phyloP scores from a whole-genome alignment of 768 basidiomycete species.

The Trametes cubensis region DNA sequence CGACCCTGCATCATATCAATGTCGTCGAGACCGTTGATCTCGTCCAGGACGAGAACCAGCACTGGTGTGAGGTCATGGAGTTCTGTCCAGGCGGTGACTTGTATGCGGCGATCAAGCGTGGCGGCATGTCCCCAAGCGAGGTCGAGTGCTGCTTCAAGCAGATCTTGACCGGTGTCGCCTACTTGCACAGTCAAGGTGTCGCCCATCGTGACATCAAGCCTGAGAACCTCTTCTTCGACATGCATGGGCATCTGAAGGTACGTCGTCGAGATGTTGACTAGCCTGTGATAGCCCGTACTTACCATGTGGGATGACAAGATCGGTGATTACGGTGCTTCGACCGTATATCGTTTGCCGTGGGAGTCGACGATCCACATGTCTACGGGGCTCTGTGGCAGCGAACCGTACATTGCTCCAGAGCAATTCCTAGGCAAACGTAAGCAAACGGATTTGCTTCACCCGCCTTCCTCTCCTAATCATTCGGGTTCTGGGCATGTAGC shows the following conservation, averaged over 20 bases:
- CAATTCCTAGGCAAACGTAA: slow-evolving; percentile 96
- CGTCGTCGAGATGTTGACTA: slow-evolving; percentile 33
- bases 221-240: slow-evolving; percentile 95
- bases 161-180: slow-evolving; percentile 83
- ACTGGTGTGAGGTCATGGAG: slow-evolving; percentile 99
- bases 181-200: slow-evolving; percentile 95
- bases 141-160: slow-evolving; percentile 99
- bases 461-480: slow-evolving; percentile 42
- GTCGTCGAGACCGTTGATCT: slow-evolving; percentile 99
- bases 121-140: slow-evolving; percentile 86
- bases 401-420: slow-evolving; percentile 99
- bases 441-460: slow-evolving; percentile 43
- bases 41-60: slow-evolving; percentile 94
- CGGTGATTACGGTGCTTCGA: slow-evolving; percentile 97
- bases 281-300: slow-evolving; percentile 16
- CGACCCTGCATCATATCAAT: slow-evolving; percentile 90
- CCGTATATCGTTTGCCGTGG: slow-evolving; percentile 99
- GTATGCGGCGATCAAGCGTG: slow-evolving; percentile 98
- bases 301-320: slow-evolving; percentile 56
- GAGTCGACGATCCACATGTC: slow-evolving; percentile 96
- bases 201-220: slow-evolving; percentile 99
- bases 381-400: slow-evolving; percentile 94
- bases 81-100: slow-evolving; percentile 98
- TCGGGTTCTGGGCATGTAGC: slow-evolving; percentile 51
- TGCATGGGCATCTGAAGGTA: slow-evolving; percentile 91